Evolutionary conservation across 495 filamentous ascomycete genomes (phyloP).

Genomic region (Neurospora sublineolata): DNA sequence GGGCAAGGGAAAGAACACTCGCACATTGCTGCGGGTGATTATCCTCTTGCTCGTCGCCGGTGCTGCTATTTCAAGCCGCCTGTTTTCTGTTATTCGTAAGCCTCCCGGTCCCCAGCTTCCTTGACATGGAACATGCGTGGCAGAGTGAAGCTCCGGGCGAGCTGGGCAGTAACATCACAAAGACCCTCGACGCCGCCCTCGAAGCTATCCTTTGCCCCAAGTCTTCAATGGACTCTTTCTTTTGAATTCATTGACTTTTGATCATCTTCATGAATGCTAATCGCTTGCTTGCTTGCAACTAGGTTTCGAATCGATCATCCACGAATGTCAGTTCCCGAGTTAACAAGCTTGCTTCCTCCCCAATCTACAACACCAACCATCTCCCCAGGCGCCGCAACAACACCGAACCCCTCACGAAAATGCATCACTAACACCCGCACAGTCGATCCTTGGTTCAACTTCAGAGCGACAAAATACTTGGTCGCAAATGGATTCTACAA

Average conservation of each 20-base stretch:
- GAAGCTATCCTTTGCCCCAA: neutral
- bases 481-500: conserved; percentile 94
- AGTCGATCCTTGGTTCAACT: conserved; percentile 99
- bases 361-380: neutral
- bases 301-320: conserved; percentile 99
- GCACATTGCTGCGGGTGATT: conserved; percentile 76
- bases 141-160: conserved; percentile 1
- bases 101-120: conserved; percentile 10
- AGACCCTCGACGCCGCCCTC: neutral
- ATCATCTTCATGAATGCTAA: conserved; percentile 20
- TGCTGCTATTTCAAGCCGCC: conserved; percentile 82
- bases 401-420: neutral
- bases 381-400: neutral
- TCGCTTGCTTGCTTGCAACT: conserved; percentile 7
- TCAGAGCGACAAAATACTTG: conserved; percentile 94
- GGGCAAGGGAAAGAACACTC: conserved; percentile 52
- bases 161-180: neutral
- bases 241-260: neutral
- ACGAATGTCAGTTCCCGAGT: conserved; percentile 69
- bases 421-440: conserved; percentile 17
- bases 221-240: neutral
- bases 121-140: neutral
- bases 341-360: neutral
- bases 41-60: conserved; percentile 89
- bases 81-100: conserved; percentile 97